Evolutionary conservation across 345 rosid genomes (phyloP).

Genomic region (Brassica juncea): DNA sequence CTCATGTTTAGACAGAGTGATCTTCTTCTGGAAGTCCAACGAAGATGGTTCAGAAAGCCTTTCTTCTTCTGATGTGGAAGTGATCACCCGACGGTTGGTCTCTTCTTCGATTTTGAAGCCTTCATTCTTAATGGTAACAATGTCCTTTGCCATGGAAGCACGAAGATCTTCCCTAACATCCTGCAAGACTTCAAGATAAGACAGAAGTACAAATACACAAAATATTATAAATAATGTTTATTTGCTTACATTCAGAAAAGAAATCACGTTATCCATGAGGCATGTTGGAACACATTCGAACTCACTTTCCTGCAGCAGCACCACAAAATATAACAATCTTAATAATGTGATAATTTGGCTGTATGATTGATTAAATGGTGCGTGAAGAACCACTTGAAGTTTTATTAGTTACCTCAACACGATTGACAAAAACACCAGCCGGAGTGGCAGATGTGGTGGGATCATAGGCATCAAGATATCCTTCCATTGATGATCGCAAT

Average conservation of each 20-base stretch:
- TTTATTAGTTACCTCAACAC: slow-evolving; percentile 63
- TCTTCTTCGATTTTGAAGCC: slow-evolving; percentile 58
- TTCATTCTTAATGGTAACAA: slow-evolving; percentile 73
- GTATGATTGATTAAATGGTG: neutral
- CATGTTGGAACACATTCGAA: slow-evolving; percentile 96
- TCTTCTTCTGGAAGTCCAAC: slow-evolving; percentile 80
- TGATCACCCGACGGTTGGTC: slow-evolving; percentile 27
- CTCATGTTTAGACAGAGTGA: slow-evolving; percentile 68
- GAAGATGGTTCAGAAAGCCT: slow-evolving; percentile 40
- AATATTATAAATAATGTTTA: neutral
- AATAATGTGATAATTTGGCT: slow-evolving; percentile 1
- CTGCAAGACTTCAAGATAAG: slow-evolving; percentile 53
- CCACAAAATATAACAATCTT: slow-evolving; percentile 7
- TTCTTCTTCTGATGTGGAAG: slow-evolving; percentile 36
- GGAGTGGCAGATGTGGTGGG: slow-evolving; percentile 69
- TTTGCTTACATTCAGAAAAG: slow-evolving; percentile 70
- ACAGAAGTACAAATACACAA: neutral
- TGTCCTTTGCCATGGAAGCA: slow-evolving; percentile 88
- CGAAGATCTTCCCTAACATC: slow-evolving; percentile 90
- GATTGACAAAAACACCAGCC: slow-evolving; percentile 82
- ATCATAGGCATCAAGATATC: slow-evolving; percentile 87
- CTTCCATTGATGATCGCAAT: slow-evolving; percentile 94
- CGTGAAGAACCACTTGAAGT: neutral
- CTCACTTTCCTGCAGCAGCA: slow-evolving; percentile 63
- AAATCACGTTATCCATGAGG: slow-evolving; percentile 88